Evolutionary conservation across 345 rosid genomes (phyloP).

Genomic region (Camelina neglecta): DNA sequence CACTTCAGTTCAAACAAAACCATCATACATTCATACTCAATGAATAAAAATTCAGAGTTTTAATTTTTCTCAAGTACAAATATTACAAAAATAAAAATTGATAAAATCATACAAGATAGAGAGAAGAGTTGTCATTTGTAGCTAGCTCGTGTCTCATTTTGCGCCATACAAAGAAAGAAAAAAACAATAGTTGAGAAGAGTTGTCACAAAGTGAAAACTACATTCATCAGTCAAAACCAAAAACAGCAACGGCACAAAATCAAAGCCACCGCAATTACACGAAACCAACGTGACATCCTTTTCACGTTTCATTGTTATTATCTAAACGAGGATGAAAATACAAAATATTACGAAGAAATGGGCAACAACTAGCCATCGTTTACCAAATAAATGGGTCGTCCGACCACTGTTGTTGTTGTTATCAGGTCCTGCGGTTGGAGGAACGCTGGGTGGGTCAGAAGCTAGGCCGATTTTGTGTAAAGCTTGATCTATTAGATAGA

Average conservation of each 20-base stretch:
- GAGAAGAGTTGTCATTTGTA: background rate
- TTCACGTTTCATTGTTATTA: background rate
- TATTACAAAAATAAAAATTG: background rate
- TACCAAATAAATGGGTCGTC: background rate
- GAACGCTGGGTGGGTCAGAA: constrained; percentile 5
- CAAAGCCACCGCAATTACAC: constrained; percentile 6
- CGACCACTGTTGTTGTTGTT: constrained; percentile 23
- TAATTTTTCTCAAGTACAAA: background rate
- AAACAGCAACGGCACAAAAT: constrained; percentile 1
- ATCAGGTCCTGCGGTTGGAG: constrained; percentile 34
- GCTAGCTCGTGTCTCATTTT: constrained; percentile 26
- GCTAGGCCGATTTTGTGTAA: constrained; percentile 8
- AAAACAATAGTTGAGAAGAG: constrained; percentile 11
- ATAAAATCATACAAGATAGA: background rate
- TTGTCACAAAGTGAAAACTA: constrained; percentile 24
- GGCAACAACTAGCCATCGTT: constrained; percentile 25
- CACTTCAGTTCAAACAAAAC: background rate
- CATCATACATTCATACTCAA: background rate
- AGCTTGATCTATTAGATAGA: constrained; percentile 44
- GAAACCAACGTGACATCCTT: constrained; percentile 9
- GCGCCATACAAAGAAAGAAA: constrained; percentile 9
- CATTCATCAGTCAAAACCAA: background rate
- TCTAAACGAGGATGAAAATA: constrained; percentile 6
- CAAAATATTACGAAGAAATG: constrained; percentile 3
- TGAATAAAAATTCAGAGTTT: too few relatives aligned